A percentile compares a stretch with the other conserved stretches of the same genome.
These are phyloP conservation scores for Chaetomium olivaceum DNA, from an alignment of 2,329 filamentous ascomycete genomes.

Conservation along the genomic window DNA sequence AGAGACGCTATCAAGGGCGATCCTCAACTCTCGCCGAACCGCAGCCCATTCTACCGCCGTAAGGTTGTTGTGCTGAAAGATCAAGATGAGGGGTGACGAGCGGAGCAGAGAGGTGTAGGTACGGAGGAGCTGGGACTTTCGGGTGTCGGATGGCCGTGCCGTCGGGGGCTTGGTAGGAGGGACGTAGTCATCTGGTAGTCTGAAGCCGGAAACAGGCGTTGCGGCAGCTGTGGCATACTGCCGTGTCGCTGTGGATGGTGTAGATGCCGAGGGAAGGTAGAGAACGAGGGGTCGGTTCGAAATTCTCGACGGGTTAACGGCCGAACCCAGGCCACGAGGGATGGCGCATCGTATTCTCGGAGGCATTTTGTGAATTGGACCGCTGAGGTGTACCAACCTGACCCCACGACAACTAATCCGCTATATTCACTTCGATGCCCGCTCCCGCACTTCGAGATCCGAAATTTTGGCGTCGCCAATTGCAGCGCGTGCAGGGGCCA, in stretches of 20 bases:
- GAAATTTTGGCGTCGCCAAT: conserved; percentile 34
- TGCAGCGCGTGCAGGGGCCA: conserved; percentile 18
- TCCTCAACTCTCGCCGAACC: conserved; percentile 67
- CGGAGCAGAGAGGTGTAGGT: conserved; percentile 87
- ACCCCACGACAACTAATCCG: conserved; percentile 6
- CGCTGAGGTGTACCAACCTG: conserved; percentile 21
- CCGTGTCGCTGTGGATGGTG: conserved; percentile 24
- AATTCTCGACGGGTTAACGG: conserved; percentile 25
- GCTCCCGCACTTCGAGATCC: conserved; percentile 22
- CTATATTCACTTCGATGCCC: conserved; percentile 4
- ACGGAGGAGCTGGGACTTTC: conserved; percentile 84
- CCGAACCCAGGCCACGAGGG: conserved; percentile 29
- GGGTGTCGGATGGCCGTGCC: conserved; percentile 79
- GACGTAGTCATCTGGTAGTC: conserved; percentile 49
- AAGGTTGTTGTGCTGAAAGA: conserved; percentile 74
- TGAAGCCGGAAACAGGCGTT: conserved; percentile 29
- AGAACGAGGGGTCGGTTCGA: conserved; percentile 23
- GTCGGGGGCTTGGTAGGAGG: conserved; percentile 81
- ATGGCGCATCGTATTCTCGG: conserved; percentile 34
- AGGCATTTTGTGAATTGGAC: conserved; percentile 30
- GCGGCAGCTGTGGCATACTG: conserved; percentile 34
- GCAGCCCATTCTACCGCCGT: conserved; percentile 72
- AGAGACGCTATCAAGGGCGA: conserved; percentile 47
- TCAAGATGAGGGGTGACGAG: conserved; percentile 78
- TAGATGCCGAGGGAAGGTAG: conserved; percentile 21